phyloP scores from a whole-genome alignment of 306 rosid genomes.

The Lathyrus tuberosus region DNA sequence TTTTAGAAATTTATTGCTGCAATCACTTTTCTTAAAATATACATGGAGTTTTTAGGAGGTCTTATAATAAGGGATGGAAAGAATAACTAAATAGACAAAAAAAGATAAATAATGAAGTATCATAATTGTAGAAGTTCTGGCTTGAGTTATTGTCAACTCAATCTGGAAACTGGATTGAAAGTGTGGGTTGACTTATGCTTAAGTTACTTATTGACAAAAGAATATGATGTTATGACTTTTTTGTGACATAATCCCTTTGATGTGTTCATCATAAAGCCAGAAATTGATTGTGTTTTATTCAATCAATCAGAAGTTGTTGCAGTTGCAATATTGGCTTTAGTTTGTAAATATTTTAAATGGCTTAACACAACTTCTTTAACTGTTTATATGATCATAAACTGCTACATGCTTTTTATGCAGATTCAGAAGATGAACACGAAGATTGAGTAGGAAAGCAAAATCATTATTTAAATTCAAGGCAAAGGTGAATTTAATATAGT shows the following conservation, averaged over 20 bases:
- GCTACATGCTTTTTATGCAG: constrained; percentile 51
- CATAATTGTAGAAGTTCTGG: no score
- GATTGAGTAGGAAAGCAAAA: constrained; percentile 60
- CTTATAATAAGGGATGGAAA: no score
- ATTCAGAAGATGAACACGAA: constrained; percentile 91
- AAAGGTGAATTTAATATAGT: constrained; percentile 49
- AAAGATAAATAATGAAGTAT: no score
- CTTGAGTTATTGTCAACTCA: no score
- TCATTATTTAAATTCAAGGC: constrained; percentile 35
- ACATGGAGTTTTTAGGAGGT: no score
- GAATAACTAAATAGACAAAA: no score
- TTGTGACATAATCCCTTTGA: constrained; percentile 19
- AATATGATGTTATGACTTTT: constrained; percentile 23
- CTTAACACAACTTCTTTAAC: constrained; percentile 17
- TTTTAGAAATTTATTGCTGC: no score
- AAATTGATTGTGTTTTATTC: constrained; percentile 4
- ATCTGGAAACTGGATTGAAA: no score
- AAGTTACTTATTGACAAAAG: constrained; percentile 23
- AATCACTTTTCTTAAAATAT: no score
- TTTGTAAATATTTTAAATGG: constrained; percentile 21
- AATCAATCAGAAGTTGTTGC: constrained; percentile 1
- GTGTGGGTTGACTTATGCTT: no score
- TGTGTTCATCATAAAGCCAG: background rate
- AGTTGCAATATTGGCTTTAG: constrained; percentile 18
- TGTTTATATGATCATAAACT: constrained; percentile 26